Conservation (phyloP, 331 rosid genomes). For the Phaseolus coccineus region DNA sequence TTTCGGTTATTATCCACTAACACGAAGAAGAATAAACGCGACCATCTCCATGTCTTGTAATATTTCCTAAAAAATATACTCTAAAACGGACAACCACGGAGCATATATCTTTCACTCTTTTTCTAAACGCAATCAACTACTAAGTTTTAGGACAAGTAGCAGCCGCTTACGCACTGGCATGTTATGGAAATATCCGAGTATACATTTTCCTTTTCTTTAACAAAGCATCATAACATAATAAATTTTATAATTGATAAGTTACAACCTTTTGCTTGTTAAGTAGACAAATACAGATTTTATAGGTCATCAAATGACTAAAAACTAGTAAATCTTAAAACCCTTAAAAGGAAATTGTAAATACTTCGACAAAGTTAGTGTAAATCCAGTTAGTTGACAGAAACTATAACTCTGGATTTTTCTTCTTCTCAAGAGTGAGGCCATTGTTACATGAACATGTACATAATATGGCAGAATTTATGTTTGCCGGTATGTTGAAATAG, state of each 20-base stretch:
- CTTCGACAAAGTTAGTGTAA: neutral
- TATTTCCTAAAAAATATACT: neutral
- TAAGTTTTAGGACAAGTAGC: conserved; percentile 1
- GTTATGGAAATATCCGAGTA: neutral
- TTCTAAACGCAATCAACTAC: conserved; percentile 8
- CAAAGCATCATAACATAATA: neutral
- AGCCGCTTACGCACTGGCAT: neutral
- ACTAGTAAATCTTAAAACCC: neutral
- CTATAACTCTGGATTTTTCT: conserved; percentile 1
- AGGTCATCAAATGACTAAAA: conserved; percentile 11
- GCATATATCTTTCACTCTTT: neutral
- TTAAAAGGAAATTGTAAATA: neutral
- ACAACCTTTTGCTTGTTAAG: neutral
- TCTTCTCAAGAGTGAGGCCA: conserved; percentile 5
- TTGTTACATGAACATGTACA: conserved; percentile 5
- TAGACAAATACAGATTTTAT: neutral
- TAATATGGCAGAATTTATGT: neutral
- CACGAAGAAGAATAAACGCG: conserved; percentile 18
- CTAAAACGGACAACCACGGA: neutral
- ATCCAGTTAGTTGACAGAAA: conserved; percentile 23
- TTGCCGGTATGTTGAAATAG: conserved; percentile 3
- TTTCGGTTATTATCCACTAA: conserved; percentile 7
- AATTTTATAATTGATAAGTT: neutral
- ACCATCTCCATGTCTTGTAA: conserved; percentile 22
- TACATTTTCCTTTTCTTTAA: conserved; percentile 8